Conservation (phyloP, 2,329 filamentous ascomycete genomes). For the Cytospora schulzeri region DNA sequence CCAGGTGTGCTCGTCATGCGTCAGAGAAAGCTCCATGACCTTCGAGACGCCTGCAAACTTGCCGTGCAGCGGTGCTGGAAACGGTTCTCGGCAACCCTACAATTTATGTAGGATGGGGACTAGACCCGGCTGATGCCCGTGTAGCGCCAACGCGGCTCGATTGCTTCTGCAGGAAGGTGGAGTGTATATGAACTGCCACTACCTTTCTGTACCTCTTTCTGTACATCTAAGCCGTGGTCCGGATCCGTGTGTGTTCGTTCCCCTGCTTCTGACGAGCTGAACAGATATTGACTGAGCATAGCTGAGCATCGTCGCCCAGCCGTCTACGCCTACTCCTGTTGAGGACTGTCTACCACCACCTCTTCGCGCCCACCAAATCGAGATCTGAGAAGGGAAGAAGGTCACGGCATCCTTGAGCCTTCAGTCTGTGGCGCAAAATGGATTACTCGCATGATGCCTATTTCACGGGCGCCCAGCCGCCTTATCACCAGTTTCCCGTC, state of each 20-base stretch:
- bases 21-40: not conserved
- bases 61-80: not conserved
- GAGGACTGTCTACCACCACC: slow-evolving; percentile 3
- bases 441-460: slow-evolving; percentile 57
- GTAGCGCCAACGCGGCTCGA: not conserved
- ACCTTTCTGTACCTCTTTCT: not conserved
- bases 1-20: not conserved
- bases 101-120: not conserved
- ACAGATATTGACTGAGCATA: not conserved
- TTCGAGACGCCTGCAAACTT: not conserved
- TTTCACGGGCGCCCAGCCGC: slow-evolving; percentile 49
- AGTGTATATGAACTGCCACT: slow-evolving; percentile 17
- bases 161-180: slow-evolving; percentile 16
- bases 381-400: not conserved
- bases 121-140: slow-evolving; percentile 3
- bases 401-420: not conserved
- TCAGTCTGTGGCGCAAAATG: slow-evolving; percentile 40
- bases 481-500: slow-evolving; percentile 50
- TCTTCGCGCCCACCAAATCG: not conserved
- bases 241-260: slow-evolving; percentile 2
- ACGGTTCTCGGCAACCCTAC: not conserved
- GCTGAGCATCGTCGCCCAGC: slow-evolving; percentile 3
- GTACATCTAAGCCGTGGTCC: slow-evolving; percentile 15
- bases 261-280: slow-evolving; percentile 11
- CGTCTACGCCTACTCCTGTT: not conserved